phyloP scores from a whole-genome alignment of 768 basidiomycete genomes.

The Candolleomyces eurysporus region DNA sequence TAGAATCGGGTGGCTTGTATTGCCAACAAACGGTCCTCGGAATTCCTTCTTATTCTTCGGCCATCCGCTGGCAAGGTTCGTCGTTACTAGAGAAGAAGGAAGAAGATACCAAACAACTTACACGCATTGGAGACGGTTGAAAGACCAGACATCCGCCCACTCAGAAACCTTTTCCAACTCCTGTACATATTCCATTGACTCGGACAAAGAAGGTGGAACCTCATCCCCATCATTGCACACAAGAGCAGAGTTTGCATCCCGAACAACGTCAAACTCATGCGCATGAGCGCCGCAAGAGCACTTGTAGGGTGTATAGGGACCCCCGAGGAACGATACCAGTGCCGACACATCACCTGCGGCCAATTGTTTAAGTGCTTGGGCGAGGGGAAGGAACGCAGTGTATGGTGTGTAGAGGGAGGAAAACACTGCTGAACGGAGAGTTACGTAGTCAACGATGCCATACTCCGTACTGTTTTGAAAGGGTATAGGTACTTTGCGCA shows the following conservation, averaged over 20 bases:
- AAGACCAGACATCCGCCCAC: slow-evolving; percentile 32
- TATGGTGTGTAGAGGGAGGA: slow-evolving; percentile 34
- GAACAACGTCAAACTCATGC: slow-evolving; percentile 1
- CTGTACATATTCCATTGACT: slow-evolving; percentile 26
- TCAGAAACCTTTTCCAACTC: slow-evolving; percentile 20
- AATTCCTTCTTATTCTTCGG: slow-evolving; percentile 11
- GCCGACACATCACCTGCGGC: slow-evolving; percentile 27
- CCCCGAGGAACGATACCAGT: slow-evolving; percentile 20
- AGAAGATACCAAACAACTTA: slow-evolving; percentile 14
- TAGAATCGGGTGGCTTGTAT: slow-evolving; percentile 39
- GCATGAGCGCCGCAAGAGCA: slow-evolving; percentile 27
- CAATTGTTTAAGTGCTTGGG: slow-evolving; percentile 33
- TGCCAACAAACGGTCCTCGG: slow-evolving; percentile 32
- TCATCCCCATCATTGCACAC: slow-evolving; percentile 34
- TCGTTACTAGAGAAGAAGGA: not conserved
- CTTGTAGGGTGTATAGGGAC: slow-evolving; percentile 18
- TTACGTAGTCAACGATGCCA: slow-evolving; percentile 35
- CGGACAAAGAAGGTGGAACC: slow-evolving; percentile 24
- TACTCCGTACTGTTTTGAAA: slow-evolving; percentile 27
- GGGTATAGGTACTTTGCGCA: slow-evolving; percentile 32
- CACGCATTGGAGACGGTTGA: slow-evolving; percentile 28
- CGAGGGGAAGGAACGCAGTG: slow-evolving; percentile 28
- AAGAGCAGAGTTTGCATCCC: slow-evolving; percentile 23
- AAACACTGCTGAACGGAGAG: slow-evolving; percentile 31
- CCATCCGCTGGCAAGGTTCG: slow-evolving; percentile 6